Evolutionary conservation across 805 yeast genomes (phyloP), one percentile per base, ranked within the genome.

Genomic region (Starmerella geochares): DNA sequence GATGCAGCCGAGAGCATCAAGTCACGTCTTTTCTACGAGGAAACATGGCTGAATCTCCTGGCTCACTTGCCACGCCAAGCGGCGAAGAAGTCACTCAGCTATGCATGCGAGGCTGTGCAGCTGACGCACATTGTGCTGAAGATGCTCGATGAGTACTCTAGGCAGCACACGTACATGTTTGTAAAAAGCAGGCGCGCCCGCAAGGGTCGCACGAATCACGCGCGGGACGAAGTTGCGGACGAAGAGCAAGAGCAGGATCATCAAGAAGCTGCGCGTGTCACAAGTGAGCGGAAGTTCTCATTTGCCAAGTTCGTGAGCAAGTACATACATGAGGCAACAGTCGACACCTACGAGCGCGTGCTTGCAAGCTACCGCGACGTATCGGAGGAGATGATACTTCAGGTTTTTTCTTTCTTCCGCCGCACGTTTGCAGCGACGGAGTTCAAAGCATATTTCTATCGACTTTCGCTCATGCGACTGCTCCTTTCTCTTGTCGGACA

Each of bases 401-500:
- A 74, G 43, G 79, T 82, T 10, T 61, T 92, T 8, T 70, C 81
- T 0, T 90, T 77, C 60, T 79, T 87, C 60, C 86, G 84, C 60
- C 70, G 84, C 27, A 65, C 86, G 1, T 78, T 86, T 56, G 79
- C 81, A 43, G 72, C 78, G 43, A 73, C 77, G 36, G 81, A 83
- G 50, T 73, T 71, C 46, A 78, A 79, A 37, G 69, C 79, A 0
- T 66, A 76, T 29, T 63, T 84, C 29, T 80, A 73, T 58, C 69
- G 95, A 46, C 61, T 92, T 29, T 96, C 88, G 62, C 78, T 92
- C 60, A 75, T 90, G 74, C 62, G 72, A 14, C 60, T 75, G 2
- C 61, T 84, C 0, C 74, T 78, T 58, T 70, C 74, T 24, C 67
- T 83, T 6, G 67, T 78, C 11, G 72, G 71, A 33, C 63, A 74